Conservation (phyloP, 2,329 filamentous ascomycete genomes). For the Dothiorella sarmentorum region DNA sequence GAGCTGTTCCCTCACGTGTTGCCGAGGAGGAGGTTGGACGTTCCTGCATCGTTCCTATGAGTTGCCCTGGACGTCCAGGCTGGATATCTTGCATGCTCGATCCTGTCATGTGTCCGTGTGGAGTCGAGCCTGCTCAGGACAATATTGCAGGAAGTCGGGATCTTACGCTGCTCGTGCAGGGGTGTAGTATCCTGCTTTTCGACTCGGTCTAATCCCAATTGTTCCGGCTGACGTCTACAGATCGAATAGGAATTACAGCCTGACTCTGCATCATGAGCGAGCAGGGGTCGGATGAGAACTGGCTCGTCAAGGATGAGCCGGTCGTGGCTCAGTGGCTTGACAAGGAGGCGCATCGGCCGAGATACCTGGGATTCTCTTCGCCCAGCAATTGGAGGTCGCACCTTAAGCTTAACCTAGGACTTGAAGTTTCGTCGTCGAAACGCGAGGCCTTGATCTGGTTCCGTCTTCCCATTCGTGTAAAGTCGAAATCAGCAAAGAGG, state of each 20-base stretch:
- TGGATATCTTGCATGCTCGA: neutral
- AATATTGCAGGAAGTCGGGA: neutral
- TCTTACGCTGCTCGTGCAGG: neutral
- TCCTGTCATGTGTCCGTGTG: neutral
- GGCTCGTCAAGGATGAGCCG: conserved; percentile 7
- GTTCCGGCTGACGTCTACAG: neutral
- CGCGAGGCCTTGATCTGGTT: conserved; percentile 5
- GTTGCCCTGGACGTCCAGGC: neutral
- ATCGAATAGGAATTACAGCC: neutral
- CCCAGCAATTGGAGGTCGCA: conserved; percentile 1
- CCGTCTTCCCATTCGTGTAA: conserved; percentile 1
- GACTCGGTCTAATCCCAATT: neutral
- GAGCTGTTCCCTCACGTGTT: neutral
- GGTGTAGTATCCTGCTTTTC: neutral
- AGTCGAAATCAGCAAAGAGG: neutral
- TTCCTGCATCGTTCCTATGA: neutral
- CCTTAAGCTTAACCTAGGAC: neutral
- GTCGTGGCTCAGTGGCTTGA: conserved; percentile 2
- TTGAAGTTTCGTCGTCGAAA: neutral
- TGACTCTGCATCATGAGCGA: neutral
- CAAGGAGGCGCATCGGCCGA: neutral
- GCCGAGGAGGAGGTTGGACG: neutral
- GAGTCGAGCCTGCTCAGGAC: neutral
- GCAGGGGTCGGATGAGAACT: neutral
- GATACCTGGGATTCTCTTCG: neutral